Evolutionary conservation across 2,329 filamentous ascomycete species (phyloP).

Genomic region (Alternaria solani): DNA sequence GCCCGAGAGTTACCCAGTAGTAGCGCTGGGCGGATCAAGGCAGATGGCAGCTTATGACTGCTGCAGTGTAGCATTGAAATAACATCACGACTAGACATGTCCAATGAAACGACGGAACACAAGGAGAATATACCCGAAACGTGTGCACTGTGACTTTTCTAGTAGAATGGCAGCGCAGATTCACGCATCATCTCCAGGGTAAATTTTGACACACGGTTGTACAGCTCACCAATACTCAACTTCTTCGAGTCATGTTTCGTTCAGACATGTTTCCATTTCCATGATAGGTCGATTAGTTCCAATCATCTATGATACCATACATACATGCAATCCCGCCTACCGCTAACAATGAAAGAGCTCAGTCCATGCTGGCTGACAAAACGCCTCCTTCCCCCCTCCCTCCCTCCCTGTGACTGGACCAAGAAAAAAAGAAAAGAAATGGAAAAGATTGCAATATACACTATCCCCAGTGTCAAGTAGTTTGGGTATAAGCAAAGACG

Average conservation of each 20-base stretch:
- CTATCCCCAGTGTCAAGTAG: constrained; percentile 30
- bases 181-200: background rate
- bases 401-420: background rate
- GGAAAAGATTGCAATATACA: constrained; percentile 27
- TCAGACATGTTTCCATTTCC: constrained; percentile 9
- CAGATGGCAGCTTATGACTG: constrained; percentile 1
- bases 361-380: constrained; percentile 9
- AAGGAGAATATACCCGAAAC: background rate
- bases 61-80: constrained; percentile 1
- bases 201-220: background rate
- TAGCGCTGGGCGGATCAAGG: background rate
- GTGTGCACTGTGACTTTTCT: background rate
- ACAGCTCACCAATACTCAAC: background rate
- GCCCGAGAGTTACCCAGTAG: background rate
- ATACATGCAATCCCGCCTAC: background rate
- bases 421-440: constrained; percentile 1
- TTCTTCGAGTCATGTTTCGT: background rate
- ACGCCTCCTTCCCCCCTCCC: constrained; percentile 3
- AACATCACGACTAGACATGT: constrained; percentile 15
- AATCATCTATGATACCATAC: background rate
- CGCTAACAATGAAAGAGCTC: background rate
- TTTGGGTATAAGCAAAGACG: constrained; percentile 35
- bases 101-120: constrained; percentile 18
- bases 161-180: background rate
- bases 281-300: constrained; percentile 1